Evolutionary conservation across 108 stramenopile genomes (phyloP), one percentile per base, ranked within the genome.

Genomic region (Conticribra guillardii): DNA sequence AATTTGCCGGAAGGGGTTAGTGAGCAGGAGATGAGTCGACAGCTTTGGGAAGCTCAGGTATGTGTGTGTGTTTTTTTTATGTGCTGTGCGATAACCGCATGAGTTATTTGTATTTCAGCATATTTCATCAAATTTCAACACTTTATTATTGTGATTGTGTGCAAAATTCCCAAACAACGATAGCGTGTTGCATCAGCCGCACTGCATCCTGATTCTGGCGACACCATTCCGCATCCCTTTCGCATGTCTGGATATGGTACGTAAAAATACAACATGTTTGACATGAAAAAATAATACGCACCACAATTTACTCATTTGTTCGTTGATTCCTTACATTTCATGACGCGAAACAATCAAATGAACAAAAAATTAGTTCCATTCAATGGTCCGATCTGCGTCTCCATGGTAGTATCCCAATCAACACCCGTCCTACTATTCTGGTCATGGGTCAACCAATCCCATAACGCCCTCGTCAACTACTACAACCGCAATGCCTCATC

Each of bases 141-240:
- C 32, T 54, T 28, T 17, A 30, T 57, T 19, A 37, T 51, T 55
- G 21, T 27, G 30, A 30, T 18, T 9, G 23, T 48, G 21, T 19
- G 2, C 4, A 26, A 29, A 8, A 23, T 29, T n/a, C 31, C 34
- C 37, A 19, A 1, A 54, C 22, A 32, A 73, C n/a, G n/a, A n/a
- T 44, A 80, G 52, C 74, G 91, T 4, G 76, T 92, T 29, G 70
- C 71, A 1, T 80, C 81, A 26, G 70, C 87, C 4, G 92, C 96
- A 7, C 67, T 97, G 41, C 97, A 98, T 72, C 97, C 97, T 14
- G 95, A 97, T 28, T 96, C 96, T 14, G 90, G 89, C 18, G 93
- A 96, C 64, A 57, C 83, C 27, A 91, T 97, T 69, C 87, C 90
- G 30, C 50, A 47, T 47, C 86, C 87, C 0, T 87, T 87, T 61